These are phyloP conservation scores for Cornus suecica DNA, from an alignment of 148 eudicot genomes.

Conservation along the genomic window DNA sequence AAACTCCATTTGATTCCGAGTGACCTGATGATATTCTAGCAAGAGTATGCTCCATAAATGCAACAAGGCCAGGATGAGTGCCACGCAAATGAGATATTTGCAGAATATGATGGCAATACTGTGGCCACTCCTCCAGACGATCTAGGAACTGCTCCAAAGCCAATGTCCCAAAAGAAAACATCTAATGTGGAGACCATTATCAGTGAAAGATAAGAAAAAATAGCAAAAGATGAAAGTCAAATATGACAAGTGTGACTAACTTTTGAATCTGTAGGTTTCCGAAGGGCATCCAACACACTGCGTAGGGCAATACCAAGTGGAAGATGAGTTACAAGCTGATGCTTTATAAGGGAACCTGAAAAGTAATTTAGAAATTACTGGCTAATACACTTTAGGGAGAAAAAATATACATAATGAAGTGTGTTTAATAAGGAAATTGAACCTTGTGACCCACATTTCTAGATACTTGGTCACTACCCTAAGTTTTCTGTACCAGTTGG, in stretches of 20 bases:
- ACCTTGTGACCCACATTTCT: neutral
- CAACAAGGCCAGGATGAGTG: slow-evolving; percentile 6
- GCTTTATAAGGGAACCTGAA: slow-evolving; percentile 16
- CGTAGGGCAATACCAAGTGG: slow-evolving; percentile 14
- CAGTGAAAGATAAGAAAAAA: neutral
- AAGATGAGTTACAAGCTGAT: slow-evolving; percentile 14
- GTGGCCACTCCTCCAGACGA: slow-evolving; percentile 9
- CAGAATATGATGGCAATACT: slow-evolving; percentile 13
- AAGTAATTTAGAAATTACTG: neutral
- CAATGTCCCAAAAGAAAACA: slow-evolving; percentile 11
- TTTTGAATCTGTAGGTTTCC: slow-evolving; percentile 14
- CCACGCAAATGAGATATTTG: slow-evolving; percentile 12
- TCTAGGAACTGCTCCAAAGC: slow-evolving; percentile 17
- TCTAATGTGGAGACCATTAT: neutral
- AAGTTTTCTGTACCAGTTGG: neutral
- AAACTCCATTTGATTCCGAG: slow-evolving; percentile 10
- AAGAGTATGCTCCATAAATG: slow-evolving; percentile 2
- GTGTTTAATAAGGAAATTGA: neutral
- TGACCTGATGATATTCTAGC: slow-evolving; percentile 11
- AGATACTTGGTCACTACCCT: neutral
- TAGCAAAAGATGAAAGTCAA: neutral
- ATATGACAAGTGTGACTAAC: neutral
- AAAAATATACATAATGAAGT: neutral
- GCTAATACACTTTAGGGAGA: neutral
- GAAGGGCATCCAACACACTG: slow-evolving; percentile 11